These are phyloP conservation scores for Xylaria castorea DNA, from an alignment of 495 filamentous ascomycete species.

Conservation along the genomic window DNA sequence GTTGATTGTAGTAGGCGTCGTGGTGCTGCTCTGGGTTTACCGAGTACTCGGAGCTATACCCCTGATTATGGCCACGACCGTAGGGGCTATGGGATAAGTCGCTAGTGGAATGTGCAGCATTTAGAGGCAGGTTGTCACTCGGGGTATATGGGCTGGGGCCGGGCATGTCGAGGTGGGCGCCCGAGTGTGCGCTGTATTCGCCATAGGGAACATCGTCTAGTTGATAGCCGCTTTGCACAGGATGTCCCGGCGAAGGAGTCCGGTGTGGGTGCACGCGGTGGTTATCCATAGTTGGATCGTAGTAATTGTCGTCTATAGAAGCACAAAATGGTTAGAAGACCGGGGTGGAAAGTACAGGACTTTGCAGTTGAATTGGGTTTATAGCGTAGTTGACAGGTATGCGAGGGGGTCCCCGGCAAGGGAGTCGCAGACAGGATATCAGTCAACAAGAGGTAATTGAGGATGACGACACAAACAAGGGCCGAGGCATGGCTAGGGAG, in stretches of 20 bases:
- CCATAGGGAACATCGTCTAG: constrained; percentile 71
- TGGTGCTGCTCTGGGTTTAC: constrained; percentile 84
- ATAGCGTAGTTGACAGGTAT: constrained; percentile 20
- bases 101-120: constrained; percentile 76
- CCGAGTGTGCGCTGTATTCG: constrained; percentile 35
- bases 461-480: constrained; percentile 8
- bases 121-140: constrained; percentile 43
- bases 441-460: constrained; percentile 30
- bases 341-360: not conserved
- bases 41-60: constrained; percentile 69
- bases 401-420: constrained; percentile 29
- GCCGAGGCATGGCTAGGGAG: constrained; percentile 15
- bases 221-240: constrained; percentile 68
- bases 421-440: constrained; percentile 27
- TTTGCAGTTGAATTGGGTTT: constrained; percentile 15
- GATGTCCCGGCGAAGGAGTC: constrained; percentile 63
- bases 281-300: constrained; percentile 60
- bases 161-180: constrained; percentile 62
- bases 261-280: constrained; percentile 63
- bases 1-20: constrained; percentile 83
- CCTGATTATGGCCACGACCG: constrained; percentile 71
- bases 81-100: constrained; percentile 68
- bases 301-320: constrained; percentile 66
- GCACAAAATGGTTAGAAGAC: constrained; percentile 32
- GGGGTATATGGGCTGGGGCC: constrained; percentile 63